Percentiles rank a stretch among this genome's conserved stretches.
Evolutionary conservation across 1,284 basidiomycete genomes (phyloP).

Genomic region (Leccinum solheimii): DNA sequence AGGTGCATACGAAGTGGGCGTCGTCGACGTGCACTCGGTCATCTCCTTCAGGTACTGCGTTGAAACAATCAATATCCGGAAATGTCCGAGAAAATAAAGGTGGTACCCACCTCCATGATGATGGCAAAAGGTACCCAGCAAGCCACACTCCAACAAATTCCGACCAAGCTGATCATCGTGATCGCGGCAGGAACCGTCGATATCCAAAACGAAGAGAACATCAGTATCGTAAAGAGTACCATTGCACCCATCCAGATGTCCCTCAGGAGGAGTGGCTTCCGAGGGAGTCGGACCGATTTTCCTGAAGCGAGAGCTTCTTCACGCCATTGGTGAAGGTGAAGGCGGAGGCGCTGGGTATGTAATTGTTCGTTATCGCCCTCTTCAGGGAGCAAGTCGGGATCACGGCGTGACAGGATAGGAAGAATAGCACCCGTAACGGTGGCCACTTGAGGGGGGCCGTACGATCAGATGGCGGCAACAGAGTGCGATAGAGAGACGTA

Average conservation of each 20-base stretch:
- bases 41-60: constrained; percentile 82
- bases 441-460: constrained; percentile 58
- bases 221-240: constrained; percentile 74
- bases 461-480: constrained; percentile 5
- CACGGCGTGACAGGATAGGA: constrained; percentile 79
- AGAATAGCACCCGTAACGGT: constrained; percentile 81
- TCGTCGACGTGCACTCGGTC: constrained; percentile 32
- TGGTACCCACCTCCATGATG: constrained; percentile 79
- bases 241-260: constrained; percentile 92
- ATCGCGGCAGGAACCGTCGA: constrained; percentile 73
- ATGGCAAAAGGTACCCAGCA: constrained; percentile 92
- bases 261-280: constrained; percentile 84
- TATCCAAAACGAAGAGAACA: constrained; percentile 83
- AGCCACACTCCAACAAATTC: constrained; percentile 93
- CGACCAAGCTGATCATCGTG: constrained; percentile 78
- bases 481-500: constrained; percentile 35
- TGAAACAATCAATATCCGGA: constrained; percentile 2
- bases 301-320: constrained; percentile 76
- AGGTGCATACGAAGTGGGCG: neutral
- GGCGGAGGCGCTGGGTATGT: constrained; percentile 66
- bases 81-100: neutral
- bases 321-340: constrained; percentile 79
- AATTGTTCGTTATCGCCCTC: constrained; percentile 72
- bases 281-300: constrained; percentile 70
- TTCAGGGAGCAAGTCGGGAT: constrained; percentile 71